Evolutionary conservation across 257 asterid species (phyloP), one percentile per base, ranked within the genome.

Genomic region (Nicotiana sylvestris): DNA sequence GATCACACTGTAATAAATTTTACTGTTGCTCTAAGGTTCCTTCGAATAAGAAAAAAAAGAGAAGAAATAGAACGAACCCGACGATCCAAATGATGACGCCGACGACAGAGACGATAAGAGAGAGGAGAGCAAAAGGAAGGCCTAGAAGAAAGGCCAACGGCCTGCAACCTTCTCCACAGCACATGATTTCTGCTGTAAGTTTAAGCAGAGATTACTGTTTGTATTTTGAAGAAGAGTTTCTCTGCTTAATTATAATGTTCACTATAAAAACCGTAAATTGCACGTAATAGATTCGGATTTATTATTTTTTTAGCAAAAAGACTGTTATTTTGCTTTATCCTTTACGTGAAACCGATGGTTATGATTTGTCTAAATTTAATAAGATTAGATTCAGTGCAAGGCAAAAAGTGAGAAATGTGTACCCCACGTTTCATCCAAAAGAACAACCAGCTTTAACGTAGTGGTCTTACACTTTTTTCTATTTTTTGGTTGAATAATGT

Each of bases 61-160:
- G 53, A 33, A 68, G 3, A 77, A 6, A 35, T 1, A 39, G 55
- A 62, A 61, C 76, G 5, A 30, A 92, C 97, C 93, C 95, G 77
- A 91, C 84, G 18, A 89, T 86, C 97, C 97, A 92, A 58, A 92
- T 10, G 81, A 85, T 37, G 12, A 90, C 21, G 68, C 93, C 95
- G 81, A 91, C 81, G 56, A 90, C 4, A 51, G 94, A 91, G 85
- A 91, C 18, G 67, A 91, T 32, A 21, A 92, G 93, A 74, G 93
- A 84, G 11, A 92, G 90, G 12, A 90, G 30, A 2, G 97, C 97
- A 39, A 92, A 92, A 32, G 94, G 94, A 0, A 91, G 86, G 32
- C 94, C 91, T 32, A 91, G 16, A 3, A 92, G 86, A 83, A 92
- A 91, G 53, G 88, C 97, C 82, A 92, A 72, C 51, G 97, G 97